These are phyloP conservation scores for Mrakia frigida DNA, from an alignment of 768 basidiomycete species.

Conservation along the genomic window DNA sequence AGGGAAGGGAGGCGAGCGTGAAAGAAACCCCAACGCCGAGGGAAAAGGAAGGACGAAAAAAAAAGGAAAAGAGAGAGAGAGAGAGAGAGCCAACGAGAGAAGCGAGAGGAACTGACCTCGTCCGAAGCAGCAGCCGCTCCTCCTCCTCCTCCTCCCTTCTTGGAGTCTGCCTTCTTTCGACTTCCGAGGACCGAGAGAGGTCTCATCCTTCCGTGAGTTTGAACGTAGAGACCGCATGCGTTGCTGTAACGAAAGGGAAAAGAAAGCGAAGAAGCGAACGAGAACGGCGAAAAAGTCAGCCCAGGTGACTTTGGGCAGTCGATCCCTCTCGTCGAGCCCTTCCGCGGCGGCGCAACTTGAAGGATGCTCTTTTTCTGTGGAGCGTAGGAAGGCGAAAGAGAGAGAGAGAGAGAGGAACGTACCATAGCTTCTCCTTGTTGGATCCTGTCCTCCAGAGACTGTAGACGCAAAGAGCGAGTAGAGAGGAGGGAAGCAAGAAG, in stretches of 20 bases:
- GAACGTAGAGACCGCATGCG: conserved; percentile 32
- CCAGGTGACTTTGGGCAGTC: not conserved
- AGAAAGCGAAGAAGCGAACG: not conserved
- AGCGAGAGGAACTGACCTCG: conserved; percentile 4
- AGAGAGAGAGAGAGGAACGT: not conserved
- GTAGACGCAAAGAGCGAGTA: not conserved
- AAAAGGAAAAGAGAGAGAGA: not conserved
- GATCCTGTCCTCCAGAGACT: conserved; percentile 28
- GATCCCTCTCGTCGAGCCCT: conserved; percentile 12
- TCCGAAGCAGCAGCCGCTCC: not conserved
- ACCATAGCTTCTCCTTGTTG: conserved; percentile 31
- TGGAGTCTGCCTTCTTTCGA: conserved; percentile 26
- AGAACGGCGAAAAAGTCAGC: not conserved
- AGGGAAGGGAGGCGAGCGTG: too few species aligned
- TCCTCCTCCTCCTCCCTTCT: not conserved
- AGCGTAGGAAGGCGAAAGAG: not conserved
- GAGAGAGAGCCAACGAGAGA: not conserved
- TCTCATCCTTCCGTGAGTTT: conserved; percentile 30
- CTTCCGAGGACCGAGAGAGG: conserved; percentile 25
- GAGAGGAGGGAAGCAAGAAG: not conserved
- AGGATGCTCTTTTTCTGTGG: too few species aligned
- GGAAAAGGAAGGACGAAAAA: too few species aligned
- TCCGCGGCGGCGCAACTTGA: too few species aligned
- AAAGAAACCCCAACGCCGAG: not conserved
- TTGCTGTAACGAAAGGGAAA: conserved; percentile 5